A percentile compares a stretch with the other conserved stretches of the same genome.
phyloP scores from a whole-genome alignment of 1,139 yeast genomes.

The Lodderomyces margitis region DNA sequence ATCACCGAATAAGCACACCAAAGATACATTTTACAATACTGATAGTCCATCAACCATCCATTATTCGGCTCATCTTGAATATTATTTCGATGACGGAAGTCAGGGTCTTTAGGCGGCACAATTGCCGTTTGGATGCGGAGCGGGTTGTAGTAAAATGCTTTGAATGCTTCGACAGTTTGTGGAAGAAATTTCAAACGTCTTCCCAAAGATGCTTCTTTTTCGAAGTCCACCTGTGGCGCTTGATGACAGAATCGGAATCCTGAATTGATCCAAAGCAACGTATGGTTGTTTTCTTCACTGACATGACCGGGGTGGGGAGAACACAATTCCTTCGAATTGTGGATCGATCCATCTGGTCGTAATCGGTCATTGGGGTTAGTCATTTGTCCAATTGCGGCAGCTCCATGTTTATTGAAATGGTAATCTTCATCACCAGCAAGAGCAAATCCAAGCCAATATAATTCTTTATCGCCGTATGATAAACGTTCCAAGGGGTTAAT shows the following conservation, averaged over 20 bases:
- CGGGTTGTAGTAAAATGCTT: constrained; percentile 24
- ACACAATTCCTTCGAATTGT: constrained; percentile 33
- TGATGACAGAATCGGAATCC: constrained; percentile 35
- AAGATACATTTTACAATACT: constrained; percentile 39
- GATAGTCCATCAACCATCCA: constrained; percentile 26
- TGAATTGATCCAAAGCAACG: constrained; percentile 35
- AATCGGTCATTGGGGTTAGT: constrained; percentile 24
- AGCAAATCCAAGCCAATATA: constrained; percentile 35
- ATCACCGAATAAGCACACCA: constrained; percentile 46
- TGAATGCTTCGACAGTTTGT: constrained; percentile 19
- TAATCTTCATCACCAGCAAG: constrained; percentile 34
- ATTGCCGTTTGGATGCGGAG: constrained; percentile 25
- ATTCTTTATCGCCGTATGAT: constrained; percentile 35
- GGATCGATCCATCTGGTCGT: constrained; percentile 20
- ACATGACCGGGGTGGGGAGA: constrained; percentile 48
- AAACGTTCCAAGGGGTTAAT: constrained; percentile 23
- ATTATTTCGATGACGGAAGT: constrained; percentile 20
- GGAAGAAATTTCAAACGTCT: constrained; percentile 20
- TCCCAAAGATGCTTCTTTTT: constrained; percentile 23
- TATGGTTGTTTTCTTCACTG: constrained; percentile 28
- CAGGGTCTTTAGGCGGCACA: constrained; percentile 27
- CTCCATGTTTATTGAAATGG: constrained; percentile 25
- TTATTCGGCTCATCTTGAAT: constrained; percentile 26
- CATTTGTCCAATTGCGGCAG: constrained; percentile 31
- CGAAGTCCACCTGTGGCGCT: constrained; percentile 21